Evolutionary conservation across 352 stramenopile species (phyloP).

Genomic region (Thalassiosira ordinaria): DNA sequence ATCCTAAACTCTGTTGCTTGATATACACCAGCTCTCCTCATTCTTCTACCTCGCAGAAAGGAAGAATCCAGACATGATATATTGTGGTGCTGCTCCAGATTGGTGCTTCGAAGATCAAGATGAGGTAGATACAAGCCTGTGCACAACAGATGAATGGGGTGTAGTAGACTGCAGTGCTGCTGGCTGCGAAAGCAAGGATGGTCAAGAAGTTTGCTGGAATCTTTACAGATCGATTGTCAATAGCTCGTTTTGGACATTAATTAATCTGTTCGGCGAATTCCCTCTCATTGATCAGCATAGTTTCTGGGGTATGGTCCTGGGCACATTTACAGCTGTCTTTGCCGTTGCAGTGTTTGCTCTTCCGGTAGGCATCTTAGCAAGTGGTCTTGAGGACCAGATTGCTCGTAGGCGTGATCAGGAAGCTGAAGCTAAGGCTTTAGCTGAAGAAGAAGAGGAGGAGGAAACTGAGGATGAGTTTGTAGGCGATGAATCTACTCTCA

Average conservation of each 20-base stretch:
- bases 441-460: conserved; percentile 11
- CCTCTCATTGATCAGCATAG: conserved; percentile 83
- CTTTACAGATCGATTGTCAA: conserved; percentile 80
- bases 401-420: conserved; percentile 33
- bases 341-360: conserved; percentile 85
- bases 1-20: too few relatives aligned
- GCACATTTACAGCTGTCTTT: conserved; percentile 84
- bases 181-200: conserved; percentile 58
- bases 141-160: conserved; percentile 70
- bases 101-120: conserved; percentile 48
- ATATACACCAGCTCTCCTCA: conserved; percentile 57
- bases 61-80: conserved; percentile 82
- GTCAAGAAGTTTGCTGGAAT: conserved; percentile 81
- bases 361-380: conserved; percentile 84
- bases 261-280: conserved; percentile 88
- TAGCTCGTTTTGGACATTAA: conserved; percentile 81
- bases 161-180: conserved; percentile 72
- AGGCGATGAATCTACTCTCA: conserved; percentile 32
- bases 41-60: conserved; percentile 86
- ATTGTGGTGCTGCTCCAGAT: conserved; percentile 62
- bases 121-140: conserved; percentile 69
- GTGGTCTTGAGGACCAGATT: conserved; percentile 85
- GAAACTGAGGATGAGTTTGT: conserved; percentile 22
- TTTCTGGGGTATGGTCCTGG: conserved; percentile 71
- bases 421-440: neutral